Evolutionary conservation across 257 asterid species (phyloP), one percentile per base, ranked within the genome.

Genomic region (Ophiorrhiza pumila): DNA sequence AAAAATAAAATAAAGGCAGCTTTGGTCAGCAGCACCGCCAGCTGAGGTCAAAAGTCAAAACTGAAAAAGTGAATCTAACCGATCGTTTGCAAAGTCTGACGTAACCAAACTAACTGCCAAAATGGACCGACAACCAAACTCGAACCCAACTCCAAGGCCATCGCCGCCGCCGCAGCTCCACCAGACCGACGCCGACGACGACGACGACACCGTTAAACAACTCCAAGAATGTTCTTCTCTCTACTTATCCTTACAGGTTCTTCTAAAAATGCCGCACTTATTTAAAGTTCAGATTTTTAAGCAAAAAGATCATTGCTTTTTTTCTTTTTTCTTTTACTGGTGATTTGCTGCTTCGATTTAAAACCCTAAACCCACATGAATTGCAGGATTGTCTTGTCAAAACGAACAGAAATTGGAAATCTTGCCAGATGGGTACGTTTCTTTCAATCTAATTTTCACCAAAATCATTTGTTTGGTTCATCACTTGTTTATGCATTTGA

Each of bases 121-220:
- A 15, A 52, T 45, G 72, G 67, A 73, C 52, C 61, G 69, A 70
- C 83, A 74, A 77, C 67, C 59, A 39, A 64, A 69, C 74, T 10
- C 79, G 4, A 55, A 68, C 47, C 63, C 71, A 15, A 71, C 65
- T 65, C 68, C 78, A 14, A 43, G 27, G 22, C 34, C 69, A 22
- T 46, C 14, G 32, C 70, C 71, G 22, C 74, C 78, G 20, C 72
- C 63, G 59, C 81, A 58, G 13, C 79, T 74, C 66, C 96, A 87
- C 78, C 87, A 79, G 68, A 72, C 31, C 59, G 87, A 87, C 23
- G 88, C 88, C 5, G 91, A 89, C 32, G 91, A 87, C 79, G 91
- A 87, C 3, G 97, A 91, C 58, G 88, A 87, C 59, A 81, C 84
- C 46, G 84, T 88, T 41, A 90, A 92, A 85, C 96, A 88, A 88